These are phyloP conservation scores for Melanomma pulvis-pyrius DNA, from an alignment of 495 filamentous ascomycete species.

Conservation along the genomic window DNA sequence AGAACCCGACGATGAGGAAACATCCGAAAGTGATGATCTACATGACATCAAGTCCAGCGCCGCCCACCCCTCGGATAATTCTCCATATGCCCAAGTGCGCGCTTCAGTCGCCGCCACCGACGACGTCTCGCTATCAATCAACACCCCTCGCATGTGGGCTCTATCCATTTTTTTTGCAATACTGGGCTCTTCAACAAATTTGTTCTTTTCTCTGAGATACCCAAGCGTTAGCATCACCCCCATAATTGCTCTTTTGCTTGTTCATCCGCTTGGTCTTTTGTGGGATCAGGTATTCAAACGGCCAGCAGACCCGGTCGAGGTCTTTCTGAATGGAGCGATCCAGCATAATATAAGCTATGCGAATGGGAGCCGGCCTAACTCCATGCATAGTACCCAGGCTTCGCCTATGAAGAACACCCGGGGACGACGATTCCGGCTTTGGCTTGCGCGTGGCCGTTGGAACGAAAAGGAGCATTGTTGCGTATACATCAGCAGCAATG, in stretches of 20 bases:
- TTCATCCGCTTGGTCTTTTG: conserved; percentile 75
- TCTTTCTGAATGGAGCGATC: conserved; percentile 57
- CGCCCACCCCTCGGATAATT: conserved; percentile 30
- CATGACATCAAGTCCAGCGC: conserved; percentile 18
- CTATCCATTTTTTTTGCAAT: conserved; percentile 77
- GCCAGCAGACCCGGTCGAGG: conserved; percentile 61
- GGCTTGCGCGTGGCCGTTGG: conserved; percentile 80
- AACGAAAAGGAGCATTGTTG: conserved; percentile 87
- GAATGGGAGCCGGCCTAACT: conserved; percentile 12
- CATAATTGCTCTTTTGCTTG: conserved; percentile 78
- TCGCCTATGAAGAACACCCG: conserved; percentile 21
- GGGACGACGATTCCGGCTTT: conserved; percentile 59
- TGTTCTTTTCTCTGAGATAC: conserved; percentile 83
- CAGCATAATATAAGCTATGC: conserved; percentile 3
- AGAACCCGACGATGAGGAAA: conserved; percentile 23
- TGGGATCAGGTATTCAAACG: conserved; percentile 75
- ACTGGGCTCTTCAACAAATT: conserved; percentile 77
- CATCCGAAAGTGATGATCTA: conserved; percentile 21
- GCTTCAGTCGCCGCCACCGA: conserved; percentile 76
- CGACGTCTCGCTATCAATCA: conserved; percentile 73
- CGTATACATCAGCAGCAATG: conserved; percentile 86
- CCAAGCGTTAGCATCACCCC: conserved; percentile 85
- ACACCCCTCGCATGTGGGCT: conserved; percentile 85
- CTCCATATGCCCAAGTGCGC: conserved; percentile 57
- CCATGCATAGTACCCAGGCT: not conserved